phyloP scores from a whole-genome alignment of 345 rosid genomes.

The Cardamine occulta region DNA sequence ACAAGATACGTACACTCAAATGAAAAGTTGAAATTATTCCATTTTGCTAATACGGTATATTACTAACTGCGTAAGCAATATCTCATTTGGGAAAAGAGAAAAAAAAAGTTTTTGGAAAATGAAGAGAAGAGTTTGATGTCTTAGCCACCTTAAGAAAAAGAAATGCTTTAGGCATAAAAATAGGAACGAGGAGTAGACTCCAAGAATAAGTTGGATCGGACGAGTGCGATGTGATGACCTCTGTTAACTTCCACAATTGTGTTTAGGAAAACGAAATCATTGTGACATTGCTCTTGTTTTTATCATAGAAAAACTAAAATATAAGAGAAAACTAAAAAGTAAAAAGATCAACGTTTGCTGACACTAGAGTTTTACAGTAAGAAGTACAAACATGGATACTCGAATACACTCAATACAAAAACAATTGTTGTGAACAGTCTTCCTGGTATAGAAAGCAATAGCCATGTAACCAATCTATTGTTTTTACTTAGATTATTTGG shows the following conservation, averaged over 20 bases:
- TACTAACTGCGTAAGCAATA: background rate
- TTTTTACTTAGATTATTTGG: too few species aligned
- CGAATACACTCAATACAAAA: too few species aligned
- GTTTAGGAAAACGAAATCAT: slow-evolving; percentile 11
- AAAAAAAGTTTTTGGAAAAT: background rate
- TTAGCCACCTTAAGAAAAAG: background rate
- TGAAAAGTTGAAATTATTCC: background rate
- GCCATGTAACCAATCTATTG: too few species aligned
- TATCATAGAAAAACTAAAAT: too few species aligned
- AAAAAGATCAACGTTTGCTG: background rate
- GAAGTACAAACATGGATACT: too few species aligned
- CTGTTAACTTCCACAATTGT: slow-evolving; percentile 26
- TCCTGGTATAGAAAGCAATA: too few species aligned
- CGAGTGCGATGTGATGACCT: slow-evolving; percentile 16
- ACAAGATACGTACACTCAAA: background rate
- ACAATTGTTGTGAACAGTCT: too few species aligned
- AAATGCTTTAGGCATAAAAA: slow-evolving; percentile 23
- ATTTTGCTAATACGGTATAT: background rate
- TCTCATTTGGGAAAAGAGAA: background rate
- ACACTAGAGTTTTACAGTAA: background rate
- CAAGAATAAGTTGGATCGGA: slow-evolving; percentile 1
- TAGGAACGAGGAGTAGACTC: slow-evolving; percentile 24
- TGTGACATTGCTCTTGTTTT: slow-evolving; percentile 4
- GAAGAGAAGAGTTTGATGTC: background rate
- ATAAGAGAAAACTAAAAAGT: too few species aligned